Percentiles rank a stretch among this genome's conserved stretches.
phyloP scores from a whole-genome alignment of 2,329 filamentous ascomycete genomes.

The Rasamsonia emersonii region DNA sequence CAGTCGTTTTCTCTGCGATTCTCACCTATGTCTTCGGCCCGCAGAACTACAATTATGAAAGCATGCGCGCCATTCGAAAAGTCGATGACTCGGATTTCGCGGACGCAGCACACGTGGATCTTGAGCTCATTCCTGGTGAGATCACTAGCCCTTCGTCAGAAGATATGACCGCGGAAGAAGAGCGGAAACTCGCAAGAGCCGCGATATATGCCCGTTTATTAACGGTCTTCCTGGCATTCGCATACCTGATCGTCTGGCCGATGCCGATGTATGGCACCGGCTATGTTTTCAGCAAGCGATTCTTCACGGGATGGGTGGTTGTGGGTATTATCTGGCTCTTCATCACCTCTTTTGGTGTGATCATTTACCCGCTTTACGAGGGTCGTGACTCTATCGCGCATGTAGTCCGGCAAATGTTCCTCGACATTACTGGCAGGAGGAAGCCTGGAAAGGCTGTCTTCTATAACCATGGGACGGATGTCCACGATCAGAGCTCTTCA shows the following conservation, averaged over 20 bases:
- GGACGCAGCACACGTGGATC: conserved; percentile 53
- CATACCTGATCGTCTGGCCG: conserved; percentile 78
- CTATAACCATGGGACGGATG: no score
- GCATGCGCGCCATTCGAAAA: conserved; percentile 70
- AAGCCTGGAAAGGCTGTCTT: conserved; percentile 18
- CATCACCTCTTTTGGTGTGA: conserved; percentile 62
- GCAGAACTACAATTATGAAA: conserved; percentile 77
- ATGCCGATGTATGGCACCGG: conserved; percentile 80
- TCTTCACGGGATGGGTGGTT: conserved; percentile 75
- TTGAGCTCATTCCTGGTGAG: conserved; percentile 55
- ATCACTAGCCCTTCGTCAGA: conserved; percentile 18
- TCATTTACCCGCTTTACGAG: conserved; percentile 73
- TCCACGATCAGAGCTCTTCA: no score
- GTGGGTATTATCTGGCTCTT: conserved; percentile 76
- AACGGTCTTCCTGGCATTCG: conserved; percentile 58
- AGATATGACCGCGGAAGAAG: conserved; percentile 29
- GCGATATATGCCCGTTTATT: conserved; percentile 47
- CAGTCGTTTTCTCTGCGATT: conserved; percentile 63
- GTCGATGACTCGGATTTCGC: conserved; percentile 70
- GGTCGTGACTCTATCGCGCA: conserved; percentile 58
- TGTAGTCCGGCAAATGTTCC: conserved; percentile 53
- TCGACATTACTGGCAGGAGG: conserved; percentile 46
- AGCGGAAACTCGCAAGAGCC: conserved; percentile 44
- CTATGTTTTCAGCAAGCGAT: conserved; percentile 73
- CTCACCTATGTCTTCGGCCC: conserved; percentile 62